Percentiles rank a stretch among this genome's conserved stretches.
Conservation (phyloP, 495 filamentous ascomycete species). For the Penicillium daleae region DNA sequence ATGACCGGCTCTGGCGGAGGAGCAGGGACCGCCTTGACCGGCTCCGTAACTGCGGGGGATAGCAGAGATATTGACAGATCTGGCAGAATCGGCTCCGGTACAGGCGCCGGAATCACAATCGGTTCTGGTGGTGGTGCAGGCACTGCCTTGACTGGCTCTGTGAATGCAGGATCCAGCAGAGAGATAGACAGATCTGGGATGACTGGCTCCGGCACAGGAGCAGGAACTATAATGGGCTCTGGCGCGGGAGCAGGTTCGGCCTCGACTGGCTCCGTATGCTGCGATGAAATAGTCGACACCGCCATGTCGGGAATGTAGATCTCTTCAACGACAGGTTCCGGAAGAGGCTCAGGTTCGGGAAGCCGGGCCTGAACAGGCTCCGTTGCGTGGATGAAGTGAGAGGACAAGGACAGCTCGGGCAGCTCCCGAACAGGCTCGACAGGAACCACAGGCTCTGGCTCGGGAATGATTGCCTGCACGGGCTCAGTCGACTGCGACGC, state of each 20-base stretch:
- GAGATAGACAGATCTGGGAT: slow-evolving; percentile 38
- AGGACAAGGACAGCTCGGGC: slow-evolving; percentile 33
- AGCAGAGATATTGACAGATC: slow-evolving; percentile 41
- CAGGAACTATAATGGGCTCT: slow-evolving; percentile 33
- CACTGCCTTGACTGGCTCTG: slow-evolving; percentile 45
- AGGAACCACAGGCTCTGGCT: slow-evolving; percentile 17
- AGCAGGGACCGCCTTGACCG: slow-evolving; percentile 32
- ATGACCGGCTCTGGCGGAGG: slow-evolving; percentile 26
- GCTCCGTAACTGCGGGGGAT: slow-evolving; percentile 40
- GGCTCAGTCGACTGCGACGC: slow-evolving; percentile 39
- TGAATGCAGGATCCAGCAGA: slow-evolving; percentile 38
- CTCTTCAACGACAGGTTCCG: slow-evolving; percentile 21
- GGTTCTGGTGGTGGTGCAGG: slow-evolving; percentile 29
- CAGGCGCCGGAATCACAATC: slow-evolving; percentile 18
- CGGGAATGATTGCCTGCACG: slow-evolving; percentile 9
- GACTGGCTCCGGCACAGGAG: slow-evolving; percentile 32
- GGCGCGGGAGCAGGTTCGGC: slow-evolving; percentile 2
- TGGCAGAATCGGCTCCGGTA: slow-evolving; percentile 31
- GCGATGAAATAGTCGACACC: slow-evolving; percentile 53
- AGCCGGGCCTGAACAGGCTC: slow-evolving; percentile 26
- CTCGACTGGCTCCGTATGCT: slow-evolving; percentile 50
- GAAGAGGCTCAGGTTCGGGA: slow-evolving; percentile 19
- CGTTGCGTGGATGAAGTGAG: slow-evolving; percentile 26
- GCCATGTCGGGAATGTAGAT: slow-evolving; percentile 34
- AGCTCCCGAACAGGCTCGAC: slow-evolving; percentile 24